Evolutionary conservation across 352 stramenopile species (phyloP), one percentile per base, ranked within the genome.

Genomic region (Globisporangium uncinulatum): DNA sequence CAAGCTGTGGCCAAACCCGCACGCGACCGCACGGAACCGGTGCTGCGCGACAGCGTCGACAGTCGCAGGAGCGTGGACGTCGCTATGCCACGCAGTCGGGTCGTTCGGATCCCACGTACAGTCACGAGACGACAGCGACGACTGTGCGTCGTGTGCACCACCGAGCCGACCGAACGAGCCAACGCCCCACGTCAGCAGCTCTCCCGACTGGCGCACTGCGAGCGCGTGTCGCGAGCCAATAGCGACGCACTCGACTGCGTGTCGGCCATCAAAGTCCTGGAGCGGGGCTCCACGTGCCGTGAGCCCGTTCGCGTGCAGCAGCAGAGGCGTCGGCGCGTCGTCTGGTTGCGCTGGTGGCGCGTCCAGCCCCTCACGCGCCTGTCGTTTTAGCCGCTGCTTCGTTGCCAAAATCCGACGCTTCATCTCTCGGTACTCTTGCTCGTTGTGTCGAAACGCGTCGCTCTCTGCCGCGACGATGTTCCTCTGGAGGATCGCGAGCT

Each of bases 141-240:
- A 29, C 24, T 5, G 14, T 9, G 17, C 14, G 31, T 65, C 64
- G 55, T 29, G 67, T 44, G 47, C 50, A 2, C 72, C 74, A 52
- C 80, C 83, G 4, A 91, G 73, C 0, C 78, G 70, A 4, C 80
- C 80, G 32, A 86, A 93, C 0, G 78, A 79, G 0, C 83, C 83
- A 19, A 89, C 80, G 14, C 83, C 83, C 83, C 83, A 93, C 0
- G 76, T 73, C 31, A 79, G 76, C 19, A 93, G 51, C 57, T 83
- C 81, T 1, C 83, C 83, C 0, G 78, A 79, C 17, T 83, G 71
- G 44, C 84, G 74, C 20, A 93, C 69, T 0, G 80, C 83, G 0
- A 93, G 54, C 2, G 71, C 80, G 60, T 93, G 83, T 2, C 82
- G 74, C 29, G 83, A 86, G 3, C 83, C 83, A 6, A 91, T 69